phyloP scores from a whole-genome alignment of 805 yeast species.

The Starmerella vaccinii region DNA sequence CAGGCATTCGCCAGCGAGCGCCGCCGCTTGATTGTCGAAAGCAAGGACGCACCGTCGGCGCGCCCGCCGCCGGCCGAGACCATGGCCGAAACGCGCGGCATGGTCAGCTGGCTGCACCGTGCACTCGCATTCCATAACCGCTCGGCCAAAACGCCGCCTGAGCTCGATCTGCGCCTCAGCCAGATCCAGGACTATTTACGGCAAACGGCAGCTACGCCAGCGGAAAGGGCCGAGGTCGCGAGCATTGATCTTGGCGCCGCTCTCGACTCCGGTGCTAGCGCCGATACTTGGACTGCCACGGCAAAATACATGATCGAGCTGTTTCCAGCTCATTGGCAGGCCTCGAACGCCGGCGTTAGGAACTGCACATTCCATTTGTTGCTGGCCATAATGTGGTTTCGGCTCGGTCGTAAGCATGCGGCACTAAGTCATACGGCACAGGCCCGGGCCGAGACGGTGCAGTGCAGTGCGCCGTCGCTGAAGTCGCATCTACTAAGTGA shows the following conservation, averaged over 20 bases:
- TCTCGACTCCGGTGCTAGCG: background rate
- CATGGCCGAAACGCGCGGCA: background rate
- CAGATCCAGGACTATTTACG: background rate
- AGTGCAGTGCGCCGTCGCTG: background rate
- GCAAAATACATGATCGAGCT: background rate
- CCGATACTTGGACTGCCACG: background rate
- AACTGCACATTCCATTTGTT: constrained; percentile 1
- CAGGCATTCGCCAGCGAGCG: background rate
- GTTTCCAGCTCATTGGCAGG: background rate
- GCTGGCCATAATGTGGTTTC: background rate
- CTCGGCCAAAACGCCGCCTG: constrained; percentile 1
- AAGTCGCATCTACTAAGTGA: background rate
- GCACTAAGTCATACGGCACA: background rate
- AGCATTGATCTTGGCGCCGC: background rate
- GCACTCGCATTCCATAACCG: background rate
- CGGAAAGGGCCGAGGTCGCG: background rate
- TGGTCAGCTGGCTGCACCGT: constrained; percentile 3
- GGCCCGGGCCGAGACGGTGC: background rate
- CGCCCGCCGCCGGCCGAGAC: background rate
- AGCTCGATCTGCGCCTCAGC: background rate
- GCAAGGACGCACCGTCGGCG: background rate
- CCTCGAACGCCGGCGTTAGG: background rate
- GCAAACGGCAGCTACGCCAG: background rate
- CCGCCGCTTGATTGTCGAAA: background rate
- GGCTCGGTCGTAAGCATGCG: background rate